These are phyloP conservation scores for Isatis tinctoria DNA, from an alignment of 345 rosid genomes.

Conservation along the genomic window DNA sequence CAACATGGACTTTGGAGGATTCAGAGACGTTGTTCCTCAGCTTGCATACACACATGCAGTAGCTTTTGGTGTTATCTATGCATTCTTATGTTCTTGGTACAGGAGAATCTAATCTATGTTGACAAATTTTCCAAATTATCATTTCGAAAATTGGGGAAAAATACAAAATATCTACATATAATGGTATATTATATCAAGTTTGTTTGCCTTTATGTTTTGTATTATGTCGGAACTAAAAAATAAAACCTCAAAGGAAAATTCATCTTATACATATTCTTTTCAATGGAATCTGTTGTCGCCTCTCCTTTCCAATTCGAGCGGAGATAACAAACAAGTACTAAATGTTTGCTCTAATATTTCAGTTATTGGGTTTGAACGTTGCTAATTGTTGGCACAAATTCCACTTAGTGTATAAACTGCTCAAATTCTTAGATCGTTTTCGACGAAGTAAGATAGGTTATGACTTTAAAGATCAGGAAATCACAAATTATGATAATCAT, in stretches of 20 bases:
- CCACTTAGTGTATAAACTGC: neutral
- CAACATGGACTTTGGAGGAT: conserved; percentile 34
- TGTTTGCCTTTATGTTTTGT: conserved; percentile 19
- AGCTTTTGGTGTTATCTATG: conserved; percentile 32
- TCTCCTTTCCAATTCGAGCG: neutral
- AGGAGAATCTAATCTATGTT: conserved; percentile 29
- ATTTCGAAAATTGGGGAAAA: neutral
- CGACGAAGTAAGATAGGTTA: neutral
- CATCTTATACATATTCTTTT: neutral
- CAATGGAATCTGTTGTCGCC: neutral
- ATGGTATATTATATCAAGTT: neutral
- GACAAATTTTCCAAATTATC: neutral
- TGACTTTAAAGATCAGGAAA: neutral
- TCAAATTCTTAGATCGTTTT: neutral
- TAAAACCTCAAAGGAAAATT: neutral
- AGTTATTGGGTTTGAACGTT: neutral
- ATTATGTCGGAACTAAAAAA: neutral
- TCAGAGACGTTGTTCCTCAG: conserved; percentile 30
- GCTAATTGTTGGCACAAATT: neutral
- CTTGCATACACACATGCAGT: conserved; percentile 37
- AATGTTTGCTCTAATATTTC: neutral
- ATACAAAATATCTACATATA: neutral
- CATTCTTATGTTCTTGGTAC: conserved; percentile 27
- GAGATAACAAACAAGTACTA: neutral
- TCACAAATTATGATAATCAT: neutral